Base-by-base conservation (phyloP, 2,329 filamentous ascomycete species). In the Botrytis sinoallii region DNA sequence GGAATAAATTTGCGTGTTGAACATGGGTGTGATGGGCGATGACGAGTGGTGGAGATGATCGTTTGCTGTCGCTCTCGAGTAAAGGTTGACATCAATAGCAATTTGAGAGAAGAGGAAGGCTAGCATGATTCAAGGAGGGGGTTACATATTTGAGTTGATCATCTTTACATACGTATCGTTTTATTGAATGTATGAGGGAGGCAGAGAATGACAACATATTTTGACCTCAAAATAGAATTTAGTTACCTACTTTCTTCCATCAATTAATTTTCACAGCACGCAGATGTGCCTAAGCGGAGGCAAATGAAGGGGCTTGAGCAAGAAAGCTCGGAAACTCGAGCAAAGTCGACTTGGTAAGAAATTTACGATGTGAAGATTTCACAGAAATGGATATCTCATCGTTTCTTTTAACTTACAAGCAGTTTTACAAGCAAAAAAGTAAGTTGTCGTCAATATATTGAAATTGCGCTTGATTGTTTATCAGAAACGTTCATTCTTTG, bases 281-380 rank as follows among this genome's bases (percentile, higher is more conserved):
- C 18, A 12, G 14, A 22, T 57, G 55, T 32, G 25, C n/a, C 42
- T 20, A 32, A 42, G 6, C 14, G n/a, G 55, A 55, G 29, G 25
- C 61, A 71, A 52, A 71, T 71, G 69, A 71, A 71, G 69, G 61
- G 69, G 69, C 42, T 65, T 52, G 69, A 71, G 44, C 42, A 60
- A 71, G 44, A 29, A 22, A 52, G 22, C 29, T 32, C 9, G 25
- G 25, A 44, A 61, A 60, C 18, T 22, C 20, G n/a, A 65, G 35
- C 44, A 42, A 25, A 29, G 12, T 40, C 29, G 29, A 42, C 6
- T 61, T 12, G 9, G 44, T n/a, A 18, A 46, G n/a, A 40, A 63
- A 35, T 22, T 42, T 18, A 29, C 40, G 25, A 42, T 20, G 22
- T 42, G 29, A 18, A 32, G 5, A 65, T 25, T 64, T 48, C 69